Conservation (phyloP, 768 basidiomycete species). For the Suillus occidentalis region DNA sequence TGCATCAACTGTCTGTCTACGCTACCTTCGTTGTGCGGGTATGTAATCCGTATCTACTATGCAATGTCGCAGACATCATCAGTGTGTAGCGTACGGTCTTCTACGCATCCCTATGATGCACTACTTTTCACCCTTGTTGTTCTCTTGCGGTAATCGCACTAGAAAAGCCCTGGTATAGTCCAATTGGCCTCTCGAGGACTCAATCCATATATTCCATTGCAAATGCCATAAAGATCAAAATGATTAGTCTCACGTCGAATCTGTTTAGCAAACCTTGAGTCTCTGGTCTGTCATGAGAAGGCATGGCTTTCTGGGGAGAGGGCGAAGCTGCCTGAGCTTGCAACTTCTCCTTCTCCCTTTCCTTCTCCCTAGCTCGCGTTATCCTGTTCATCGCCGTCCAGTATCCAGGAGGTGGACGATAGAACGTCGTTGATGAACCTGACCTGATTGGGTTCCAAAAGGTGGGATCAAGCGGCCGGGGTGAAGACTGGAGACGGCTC, state of each 20-base stretch:
- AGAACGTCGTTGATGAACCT: neutral
- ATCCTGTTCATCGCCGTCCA: neutral
- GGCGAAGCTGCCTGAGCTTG: neutral
- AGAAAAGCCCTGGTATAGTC: neutral
- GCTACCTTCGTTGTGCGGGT: neutral
- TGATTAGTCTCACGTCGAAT: neutral
- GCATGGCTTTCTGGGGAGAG: neutral
- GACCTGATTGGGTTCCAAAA: neutral
- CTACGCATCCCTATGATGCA: neutral
- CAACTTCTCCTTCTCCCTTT: neutral
- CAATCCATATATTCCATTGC: neutral
- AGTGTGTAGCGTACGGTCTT: neutral
- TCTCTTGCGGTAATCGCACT: neutral
- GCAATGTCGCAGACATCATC: neutral
- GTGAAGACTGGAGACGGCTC: neutral
- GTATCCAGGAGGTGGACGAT: slow-evolving; percentile 1
- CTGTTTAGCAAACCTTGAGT: too few relatives aligned
- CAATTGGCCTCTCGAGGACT: neutral
- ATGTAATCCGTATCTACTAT: neutral
- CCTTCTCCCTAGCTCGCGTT: neutral
- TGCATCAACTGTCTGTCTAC: neutral
- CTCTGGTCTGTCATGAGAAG: neutral
- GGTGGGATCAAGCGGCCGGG: slow-evolving; percentile 1
- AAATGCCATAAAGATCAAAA: neutral
- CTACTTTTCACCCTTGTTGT: neutral